Evolutionary conservation across 441 rosid species (phyloP).

Genomic region (Mallotus japonicus): DNA sequence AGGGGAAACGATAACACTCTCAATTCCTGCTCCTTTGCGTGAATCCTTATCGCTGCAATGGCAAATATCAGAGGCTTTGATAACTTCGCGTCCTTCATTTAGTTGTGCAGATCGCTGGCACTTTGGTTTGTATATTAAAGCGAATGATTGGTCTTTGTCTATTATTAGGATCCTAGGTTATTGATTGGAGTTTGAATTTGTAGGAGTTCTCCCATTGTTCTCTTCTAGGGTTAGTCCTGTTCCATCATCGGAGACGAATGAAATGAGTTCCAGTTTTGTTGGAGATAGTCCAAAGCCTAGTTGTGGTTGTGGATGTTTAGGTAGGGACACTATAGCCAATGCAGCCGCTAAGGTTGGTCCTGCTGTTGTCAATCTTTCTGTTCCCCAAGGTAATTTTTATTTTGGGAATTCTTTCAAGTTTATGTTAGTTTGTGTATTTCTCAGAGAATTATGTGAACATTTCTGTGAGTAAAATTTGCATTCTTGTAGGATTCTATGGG

Average conservation of each 20-base stretch:
- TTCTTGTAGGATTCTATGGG: slow-evolving; percentile 48
- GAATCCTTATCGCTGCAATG: slow-evolving; percentile 33
- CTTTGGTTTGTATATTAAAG: slow-evolving; percentile 37
- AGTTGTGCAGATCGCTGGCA: slow-evolving; percentile 29
- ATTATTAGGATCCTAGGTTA: background rate
- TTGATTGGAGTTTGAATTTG: slow-evolving; percentile 16
- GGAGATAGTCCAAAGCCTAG: slow-evolving; percentile 47
- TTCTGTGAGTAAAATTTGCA: background rate
- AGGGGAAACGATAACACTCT: slow-evolving; percentile 41
- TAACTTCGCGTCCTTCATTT: slow-evolving; percentile 22
- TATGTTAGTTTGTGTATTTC: background rate
- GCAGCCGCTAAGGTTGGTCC: slow-evolving; percentile 84
- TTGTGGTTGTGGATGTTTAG: slow-evolving; percentile 50
- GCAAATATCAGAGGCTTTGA: slow-evolving; percentile 16
- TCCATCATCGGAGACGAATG: slow-evolving; percentile 30
- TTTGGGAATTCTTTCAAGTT: background rate
- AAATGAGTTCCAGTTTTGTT: slow-evolving; percentile 31
- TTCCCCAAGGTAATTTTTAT: slow-evolving; percentile 49
- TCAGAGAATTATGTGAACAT: background rate
- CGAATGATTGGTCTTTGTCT: background rate
- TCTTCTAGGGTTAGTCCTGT: slow-evolving; percentile 42
- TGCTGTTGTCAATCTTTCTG: slow-evolving; percentile 83
- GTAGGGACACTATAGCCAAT: slow-evolving; percentile 72
- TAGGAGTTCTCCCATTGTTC: slow-evolving; percentile 40
- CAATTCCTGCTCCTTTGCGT: slow-evolving; percentile 33